Evolutionary conservation across 2,329 filamentous ascomycete species (phyloP), one percentile per base, ranked within the genome.

Genomic region (Penicillium occitanis): DNA sequence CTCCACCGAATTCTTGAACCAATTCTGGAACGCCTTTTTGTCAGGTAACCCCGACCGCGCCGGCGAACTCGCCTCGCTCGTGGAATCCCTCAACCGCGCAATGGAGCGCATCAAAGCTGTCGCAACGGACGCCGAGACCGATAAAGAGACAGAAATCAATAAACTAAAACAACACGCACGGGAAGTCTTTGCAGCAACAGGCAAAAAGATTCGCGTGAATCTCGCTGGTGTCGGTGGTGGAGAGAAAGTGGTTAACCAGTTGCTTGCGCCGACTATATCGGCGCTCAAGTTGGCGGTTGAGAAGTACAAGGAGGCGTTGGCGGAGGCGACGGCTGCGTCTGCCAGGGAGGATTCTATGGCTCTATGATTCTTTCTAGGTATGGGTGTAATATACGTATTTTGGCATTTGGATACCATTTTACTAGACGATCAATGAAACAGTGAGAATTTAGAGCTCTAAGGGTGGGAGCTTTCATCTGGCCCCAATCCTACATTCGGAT

Each of bases 1-100:
- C 0, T 96, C 92, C 0, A 90, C 91, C 44, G 95, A 99, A 74
- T 99, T 98, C 73, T 82, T 99, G n/a, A 91, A 94, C 72, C 96
- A 98, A 77, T 99, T 99, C 81, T 99, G 94, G 94, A 86, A 87
- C 40, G 88, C 93, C 0, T 99, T 96, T 74, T 84, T 96, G 30
- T 97, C 93, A 0, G 94, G 93, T 14, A 92, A 97, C 74, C 81
- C 91, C 0, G 89, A 92, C 67, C 89, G 92, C 40, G 91, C 92
- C 0, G 84, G 85, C 50, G 94, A 99, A 78, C 84, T 97, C 14
- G 88, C 89, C 6, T 92, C 91, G 68, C 85, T 97, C 57, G 88
- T 91, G 7, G 91, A 96, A 75, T 94, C 93, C 10, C 84, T 99
- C 14, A 86, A 87, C 67, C 87, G 90, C 67, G 94, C 92, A 0